Base-by-base conservation (phyloP, 2,329 filamentous ascomycete genomes). In the Arthrinium puccinioides region DNA sequence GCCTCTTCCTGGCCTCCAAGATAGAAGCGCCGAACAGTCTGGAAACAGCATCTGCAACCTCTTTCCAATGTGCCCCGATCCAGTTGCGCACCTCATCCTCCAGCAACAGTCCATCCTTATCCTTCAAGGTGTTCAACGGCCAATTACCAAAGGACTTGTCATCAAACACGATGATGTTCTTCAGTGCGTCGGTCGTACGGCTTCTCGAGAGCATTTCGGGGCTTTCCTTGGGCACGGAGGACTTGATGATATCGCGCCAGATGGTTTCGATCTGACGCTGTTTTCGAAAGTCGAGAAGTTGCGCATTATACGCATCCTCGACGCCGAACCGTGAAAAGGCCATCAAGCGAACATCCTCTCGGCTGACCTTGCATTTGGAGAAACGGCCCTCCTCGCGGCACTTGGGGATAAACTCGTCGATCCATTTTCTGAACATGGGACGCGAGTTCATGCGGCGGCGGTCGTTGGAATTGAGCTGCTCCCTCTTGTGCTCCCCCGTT, bases 321-420 rank as follows among this genome's bases (percentile, higher is more conserved):
- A 68, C 58, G 18, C 56, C 56, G 43, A 84, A 85, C 3, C 43
- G 50, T 0, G 48, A 51, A 20, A 85, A 69, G 0, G 74, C 79
- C 34, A 76, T 67, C 0, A 67, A 48, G 0, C 70, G 67, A 2
- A 82, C 62, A 5, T 63, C 36, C 6, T 69, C 58, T 16, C 79
- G 62, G 2, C 53, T 56, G 2, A 50, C 45, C 0, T 14, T 26
- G 2, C 15, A 34, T 47, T 21, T 43, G 48, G 16, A 33, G 38
- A 64, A 68, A 2, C 56, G 56, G 0, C 60, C 61, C 18, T 64
- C 40, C 1, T 57, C 57, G 2, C 66, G 61, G 40, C 73, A 72
- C 3, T 49, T 50, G 0, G 79, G 76, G n/a, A 83, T 56, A 44
- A 76, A 87, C 5, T 79, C 73, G 2, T 80, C 66, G 5, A 81